A percentile compares a stretch with the other conserved stretches of the same genome.
Conservation (phyloP, 2,329 filamentous ascomycete genomes). For the Hirsutella minnesotensis region DNA sequence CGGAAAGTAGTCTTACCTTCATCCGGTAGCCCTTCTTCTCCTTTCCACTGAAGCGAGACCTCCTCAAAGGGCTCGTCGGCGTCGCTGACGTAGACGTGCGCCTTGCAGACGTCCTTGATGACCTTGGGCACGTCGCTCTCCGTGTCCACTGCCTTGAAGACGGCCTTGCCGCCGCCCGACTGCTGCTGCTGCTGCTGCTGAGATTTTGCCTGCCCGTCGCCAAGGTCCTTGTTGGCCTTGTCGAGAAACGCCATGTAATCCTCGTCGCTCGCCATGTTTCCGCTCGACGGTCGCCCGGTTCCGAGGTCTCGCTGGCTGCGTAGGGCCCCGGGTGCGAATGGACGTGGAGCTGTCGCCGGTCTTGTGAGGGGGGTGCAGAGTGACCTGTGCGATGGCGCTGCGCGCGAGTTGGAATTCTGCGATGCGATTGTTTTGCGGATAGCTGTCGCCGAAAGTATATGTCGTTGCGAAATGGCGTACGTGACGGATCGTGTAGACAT, state of each 20-base stretch:
- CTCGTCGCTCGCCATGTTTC: constrained; percentile 59
- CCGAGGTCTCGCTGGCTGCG: constrained; percentile 8
- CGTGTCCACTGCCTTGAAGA: constrained; percentile 40
- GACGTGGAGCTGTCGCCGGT: neutral
- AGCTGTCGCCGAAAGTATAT: neutral
- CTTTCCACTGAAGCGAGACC: constrained; percentile 54
- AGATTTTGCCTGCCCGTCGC: constrained; percentile 24
- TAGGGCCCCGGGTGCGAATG: neutral
- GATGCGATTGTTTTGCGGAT: neutral
- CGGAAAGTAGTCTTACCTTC: too few species aligned
- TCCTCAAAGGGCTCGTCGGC: constrained; percentile 77
- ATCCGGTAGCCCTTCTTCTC: constrained; percentile 40
- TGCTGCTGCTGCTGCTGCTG: constrained; percentile 7
- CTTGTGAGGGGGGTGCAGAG: neutral
- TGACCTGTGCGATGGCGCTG: too few species aligned
- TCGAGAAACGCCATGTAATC: constrained; percentile 77
- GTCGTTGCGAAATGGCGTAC: neutral
- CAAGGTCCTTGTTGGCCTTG: constrained; percentile 73
- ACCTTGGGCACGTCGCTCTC: constrained; percentile 47
- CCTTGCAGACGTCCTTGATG: constrained; percentile 36
- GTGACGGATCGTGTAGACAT: neutral
- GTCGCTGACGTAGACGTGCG: constrained; percentile 64
- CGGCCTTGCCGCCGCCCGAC: constrained; percentile 11
- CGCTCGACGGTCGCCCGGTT: constrained; percentile 3
- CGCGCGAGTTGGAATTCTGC: too few species aligned